A percentile compares a stretch with the other conserved stretches of the same genome.
Evolutionary conservation across 192 early-diverging fungal genomes (phyloP).

Genomic region (Phycomyces blakesleeanus): DNA sequence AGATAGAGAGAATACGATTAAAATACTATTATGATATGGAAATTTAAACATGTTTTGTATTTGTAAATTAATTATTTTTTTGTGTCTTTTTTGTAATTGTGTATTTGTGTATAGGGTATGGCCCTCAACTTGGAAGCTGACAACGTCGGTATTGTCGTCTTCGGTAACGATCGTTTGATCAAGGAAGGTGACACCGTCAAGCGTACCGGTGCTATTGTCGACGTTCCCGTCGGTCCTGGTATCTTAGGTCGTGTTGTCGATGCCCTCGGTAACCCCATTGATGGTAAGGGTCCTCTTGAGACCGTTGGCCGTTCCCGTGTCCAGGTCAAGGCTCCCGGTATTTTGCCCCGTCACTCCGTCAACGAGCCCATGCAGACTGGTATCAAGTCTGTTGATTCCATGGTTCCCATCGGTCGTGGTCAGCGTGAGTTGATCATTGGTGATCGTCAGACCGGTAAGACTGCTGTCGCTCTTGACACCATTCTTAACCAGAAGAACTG

Average conservation of each 20-base stretch:
- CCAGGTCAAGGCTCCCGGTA: constrained; percentile 99
- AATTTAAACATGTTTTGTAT: neutral
- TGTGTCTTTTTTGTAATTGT: too few relatives aligned
- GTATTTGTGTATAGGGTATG: too few relatives aligned
- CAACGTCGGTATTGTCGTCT: constrained; percentile 99
- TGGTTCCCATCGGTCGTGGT: constrained; percentile 99
- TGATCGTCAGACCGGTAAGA: constrained; percentile 99
- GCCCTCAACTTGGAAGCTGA: constrained; percentile 98
- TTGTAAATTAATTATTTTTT: neutral
- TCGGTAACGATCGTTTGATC: constrained; percentile 99
- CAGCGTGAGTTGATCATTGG: constrained; percentile 99
- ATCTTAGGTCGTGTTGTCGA: constrained; percentile 95
- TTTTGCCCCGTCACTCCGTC: constrained; percentile 98
- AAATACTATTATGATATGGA: neutral
- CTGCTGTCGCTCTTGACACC: constrained; percentile 96
- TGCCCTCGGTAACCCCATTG: constrained; percentile 98
- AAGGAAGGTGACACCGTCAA: constrained; percentile 99
- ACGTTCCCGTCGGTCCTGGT: constrained; percentile 93
- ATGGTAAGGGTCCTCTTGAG: constrained; percentile 96
- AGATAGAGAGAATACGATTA: neutral
- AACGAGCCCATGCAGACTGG: constrained; percentile 99
- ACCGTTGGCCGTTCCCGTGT: constrained; percentile 84
- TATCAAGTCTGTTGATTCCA: constrained; percentile 99
- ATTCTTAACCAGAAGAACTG: constrained; percentile 99
- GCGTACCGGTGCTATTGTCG: constrained; percentile 97